Percentiles rank a stretch among this genome's conserved stretches.
phyloP scores from a whole-genome alignment of 2,329 filamentous ascomycete species.

The Sclerotinia borealis region DNA sequence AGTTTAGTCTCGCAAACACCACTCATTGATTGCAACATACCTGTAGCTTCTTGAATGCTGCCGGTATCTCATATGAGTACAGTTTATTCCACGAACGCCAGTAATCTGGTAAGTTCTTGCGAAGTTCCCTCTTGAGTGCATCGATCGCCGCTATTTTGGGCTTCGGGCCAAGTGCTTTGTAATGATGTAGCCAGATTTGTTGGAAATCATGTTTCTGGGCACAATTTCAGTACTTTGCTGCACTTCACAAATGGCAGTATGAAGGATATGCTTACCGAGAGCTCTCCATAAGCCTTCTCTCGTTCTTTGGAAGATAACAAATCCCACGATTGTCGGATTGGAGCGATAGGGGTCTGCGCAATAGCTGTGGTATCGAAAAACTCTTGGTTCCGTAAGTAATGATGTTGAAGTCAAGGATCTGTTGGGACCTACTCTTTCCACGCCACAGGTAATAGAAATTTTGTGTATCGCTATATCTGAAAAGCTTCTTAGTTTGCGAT shows the following conservation, averaged over 20 bases:
- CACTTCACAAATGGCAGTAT: background rate
- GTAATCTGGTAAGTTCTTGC: background rate
- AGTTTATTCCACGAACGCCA: background rate
- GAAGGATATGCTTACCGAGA: background rate
- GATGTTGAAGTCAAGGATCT: background rate
- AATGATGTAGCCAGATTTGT: background rate
- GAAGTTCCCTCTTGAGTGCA: background rate
- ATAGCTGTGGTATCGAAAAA: conserved; percentile 2
- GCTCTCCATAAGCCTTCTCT: background rate
- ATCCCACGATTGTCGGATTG: background rate
- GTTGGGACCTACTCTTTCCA: background rate
- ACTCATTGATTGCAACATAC: background rate
- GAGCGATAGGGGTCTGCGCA: background rate
- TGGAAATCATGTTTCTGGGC: background rate
- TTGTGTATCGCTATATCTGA: background rate
- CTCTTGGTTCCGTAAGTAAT: background rate
- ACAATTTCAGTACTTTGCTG: background rate
- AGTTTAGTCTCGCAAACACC: background rate
- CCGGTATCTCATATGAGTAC: background rate
- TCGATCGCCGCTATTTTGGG: background rate
- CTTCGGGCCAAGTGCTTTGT: background rate
- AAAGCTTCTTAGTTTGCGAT: background rate
- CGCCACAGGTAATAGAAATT: conserved; percentile 1
- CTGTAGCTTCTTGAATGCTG: background rate
- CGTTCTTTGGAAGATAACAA: background rate